A percentile compares a stretch with the other conserved stretches of the same genome.
These are phyloP conservation scores for Fragilaria crotonensis DNA, from an alignment of 108 stramenopile species.

Conservation along the genomic window DNA sequence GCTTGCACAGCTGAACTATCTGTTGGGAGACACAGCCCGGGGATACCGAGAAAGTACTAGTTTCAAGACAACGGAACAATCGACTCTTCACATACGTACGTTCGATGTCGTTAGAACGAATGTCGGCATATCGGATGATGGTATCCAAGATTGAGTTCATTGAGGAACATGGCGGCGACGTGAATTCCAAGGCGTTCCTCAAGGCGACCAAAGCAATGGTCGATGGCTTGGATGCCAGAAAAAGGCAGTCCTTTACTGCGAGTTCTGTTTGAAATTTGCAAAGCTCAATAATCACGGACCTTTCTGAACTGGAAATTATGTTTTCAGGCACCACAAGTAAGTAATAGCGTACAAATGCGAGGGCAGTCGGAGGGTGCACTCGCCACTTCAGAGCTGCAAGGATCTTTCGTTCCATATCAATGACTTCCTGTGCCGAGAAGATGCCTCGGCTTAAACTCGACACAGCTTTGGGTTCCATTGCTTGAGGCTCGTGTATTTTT, in stretches of 20 bases:
- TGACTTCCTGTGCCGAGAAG: constrained; percentile 32
- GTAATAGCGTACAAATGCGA: constrained; percentile 10
- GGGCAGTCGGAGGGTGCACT: constrained; percentile 33
- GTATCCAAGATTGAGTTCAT: too few species aligned
- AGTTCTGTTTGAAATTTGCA: constrained; percentile 29
- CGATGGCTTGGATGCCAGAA: constrained; percentile 17
- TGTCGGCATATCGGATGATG: too few species aligned
- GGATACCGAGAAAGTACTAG: too few species aligned
- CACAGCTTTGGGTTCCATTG: constrained; percentile 37
- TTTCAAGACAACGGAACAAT: too few species aligned
- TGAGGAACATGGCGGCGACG: too few species aligned
- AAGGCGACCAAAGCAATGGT: constrained; percentile 30
- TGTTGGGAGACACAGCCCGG: too few species aligned
- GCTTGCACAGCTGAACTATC: too few species aligned
- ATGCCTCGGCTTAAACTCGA: constrained; percentile 47
- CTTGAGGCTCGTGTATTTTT: constrained; percentile 53
- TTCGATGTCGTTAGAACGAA: too few species aligned
- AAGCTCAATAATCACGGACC: too few species aligned
- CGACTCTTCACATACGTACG: too few species aligned
- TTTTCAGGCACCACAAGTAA: constrained; percentile 6
- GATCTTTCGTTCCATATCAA: constrained; percentile 38
- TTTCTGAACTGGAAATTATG: too few species aligned
- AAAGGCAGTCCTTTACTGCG: constrained; percentile 25
- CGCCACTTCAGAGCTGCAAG: constrained; percentile 38
- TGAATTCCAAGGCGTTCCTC: constrained; percentile 35